Base-by-base conservation (phyloP, 306 rosid species). In the Prunus padus region DNA sequence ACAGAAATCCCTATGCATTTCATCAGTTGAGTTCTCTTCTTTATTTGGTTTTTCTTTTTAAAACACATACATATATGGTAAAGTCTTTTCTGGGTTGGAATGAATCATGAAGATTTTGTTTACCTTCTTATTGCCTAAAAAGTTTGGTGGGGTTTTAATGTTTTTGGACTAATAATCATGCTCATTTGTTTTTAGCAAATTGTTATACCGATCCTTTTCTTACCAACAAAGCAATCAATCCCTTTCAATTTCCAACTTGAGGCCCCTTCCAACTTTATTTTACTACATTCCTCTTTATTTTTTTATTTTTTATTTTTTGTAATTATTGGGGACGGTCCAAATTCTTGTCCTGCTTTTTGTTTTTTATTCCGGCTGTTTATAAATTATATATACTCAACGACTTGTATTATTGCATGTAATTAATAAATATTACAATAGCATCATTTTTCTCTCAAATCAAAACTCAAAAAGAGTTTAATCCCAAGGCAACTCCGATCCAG, bases 1-100 rank as follows among this genome's bases (percentile, higher is more conserved):
- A 79, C 69, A 79, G 69, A 67, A 79, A 79, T 57, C 69, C 78
- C 44, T 30, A 28, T 57, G 74, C 82, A 0, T 79, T 79, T 73
- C 82, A 72, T 33, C 82, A 79, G 82, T 73, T 79, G 25, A 79
- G 82, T 56, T 16, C 6, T 44, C 20, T 14, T 66, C 23, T 52
- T 2, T 5, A 0, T 14, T 51, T 69, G 19, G 61, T 28, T 69
- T 18, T n/a, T 11, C 19, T 11, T 2, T 18, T 37, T 37, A 37
- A 37, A 37, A 7, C 42, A 37, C 16, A 45, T 8, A 22, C 42
- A 7, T 50, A 40, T 42, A 20, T 13, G 13, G 46, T n/a, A 19
- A 44, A 4, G 1, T 51, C 20, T 4, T 42, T 66, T 67, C 52
- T 65, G 19, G 31, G 42, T 37, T 37, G 42, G 42, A 37, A 37